phyloP scores from a whole-genome alignment of 2,329 filamentous ascomycete genomes.

The Monosporascus ibericus region DNA sequence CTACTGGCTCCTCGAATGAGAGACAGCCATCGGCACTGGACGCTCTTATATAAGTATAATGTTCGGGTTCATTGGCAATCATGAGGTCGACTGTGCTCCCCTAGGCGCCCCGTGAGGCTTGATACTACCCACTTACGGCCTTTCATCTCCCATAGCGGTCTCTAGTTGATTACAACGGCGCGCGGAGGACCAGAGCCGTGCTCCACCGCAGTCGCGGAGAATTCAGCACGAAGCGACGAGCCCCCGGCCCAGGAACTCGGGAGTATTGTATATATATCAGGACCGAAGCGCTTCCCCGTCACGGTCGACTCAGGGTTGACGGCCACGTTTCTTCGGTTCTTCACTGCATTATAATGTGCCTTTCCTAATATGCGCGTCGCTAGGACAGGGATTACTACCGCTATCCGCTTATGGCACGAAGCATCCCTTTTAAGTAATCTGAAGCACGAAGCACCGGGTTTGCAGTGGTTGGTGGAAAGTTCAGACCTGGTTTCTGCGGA shows the following conservation, averaged over 20 bases:
- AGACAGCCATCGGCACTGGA: too few species aligned
- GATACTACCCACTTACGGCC: not conserved
- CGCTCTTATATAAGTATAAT: too few species aligned
- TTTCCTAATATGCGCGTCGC: not conserved
- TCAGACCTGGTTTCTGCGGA: not conserved
- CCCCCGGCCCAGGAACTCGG: too few species aligned
- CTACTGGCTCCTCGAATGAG: not conserved
- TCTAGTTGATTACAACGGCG: not conserved
- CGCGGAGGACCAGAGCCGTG: too few species aligned
- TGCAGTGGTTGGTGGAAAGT: not conserved
- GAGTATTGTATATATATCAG: too few species aligned
- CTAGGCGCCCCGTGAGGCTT: not conserved
- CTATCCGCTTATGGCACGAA: not conserved
- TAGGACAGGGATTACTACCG: not conserved
- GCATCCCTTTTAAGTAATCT: not conserved
- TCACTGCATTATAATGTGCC: not conserved
- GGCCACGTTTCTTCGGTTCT: not conserved
- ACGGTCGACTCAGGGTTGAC: too few species aligned
- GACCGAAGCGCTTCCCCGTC: too few species aligned
- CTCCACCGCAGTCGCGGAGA: not conserved
- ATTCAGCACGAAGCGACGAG: not conserved
- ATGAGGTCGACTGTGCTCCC: not conserved
- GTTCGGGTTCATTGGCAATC: not conserved
- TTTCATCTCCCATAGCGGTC: not conserved
- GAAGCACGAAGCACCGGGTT: not conserved